Percentiles rank a stretch among this genome's conserved stretches.
phyloP scores from a whole-genome alignment of 2,329 filamentous ascomycete species.

The Tolypocladium sp. region DNA sequence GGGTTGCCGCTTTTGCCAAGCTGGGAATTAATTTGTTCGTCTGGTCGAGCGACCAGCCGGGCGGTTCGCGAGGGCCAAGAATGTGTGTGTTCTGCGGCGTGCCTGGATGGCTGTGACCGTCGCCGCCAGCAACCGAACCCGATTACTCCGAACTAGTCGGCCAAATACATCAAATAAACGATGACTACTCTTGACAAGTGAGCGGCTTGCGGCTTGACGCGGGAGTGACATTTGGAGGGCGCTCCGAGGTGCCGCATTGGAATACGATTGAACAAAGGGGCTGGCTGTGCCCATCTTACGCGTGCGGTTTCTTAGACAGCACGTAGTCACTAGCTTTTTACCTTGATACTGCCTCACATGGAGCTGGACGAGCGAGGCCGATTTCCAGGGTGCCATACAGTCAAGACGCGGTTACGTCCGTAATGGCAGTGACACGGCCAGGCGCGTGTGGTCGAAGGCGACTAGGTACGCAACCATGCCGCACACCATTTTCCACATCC shows the following conservation, averaged over 20 bases:
- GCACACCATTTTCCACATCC: not conserved
- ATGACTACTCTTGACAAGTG: not conserved
- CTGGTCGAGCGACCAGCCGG: not conserved
- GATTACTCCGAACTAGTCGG: not conserved
- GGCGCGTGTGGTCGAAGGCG: not conserved
- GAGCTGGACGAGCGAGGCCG: not conserved
- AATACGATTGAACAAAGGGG: not conserved
- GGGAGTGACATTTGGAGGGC: not conserved
- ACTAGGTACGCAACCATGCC: not conserved
- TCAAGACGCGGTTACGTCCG: too few species aligned
- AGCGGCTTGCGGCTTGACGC: not conserved
- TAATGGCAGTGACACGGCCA: not conserved
- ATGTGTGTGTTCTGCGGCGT: too few species aligned
- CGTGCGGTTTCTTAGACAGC: not conserved
- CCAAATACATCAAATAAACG: not conserved
- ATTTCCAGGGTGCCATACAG: too few species aligned
- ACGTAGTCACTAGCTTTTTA: too few species aligned
- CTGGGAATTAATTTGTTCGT: not conserved
- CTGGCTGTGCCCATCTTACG: not conserved
- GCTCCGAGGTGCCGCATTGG: too few species aligned
- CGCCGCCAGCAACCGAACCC: not conserved
- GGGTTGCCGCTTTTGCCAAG: not conserved
- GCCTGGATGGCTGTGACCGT: too few species aligned
- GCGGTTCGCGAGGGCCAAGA: not conserved
- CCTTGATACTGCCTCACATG: not conserved